Percentiles rank a stretch among this genome's conserved stretches.
phyloP scores from a whole-genome alignment of 1,139 yeast genomes.

The Protomyces gravidus region DNA sequence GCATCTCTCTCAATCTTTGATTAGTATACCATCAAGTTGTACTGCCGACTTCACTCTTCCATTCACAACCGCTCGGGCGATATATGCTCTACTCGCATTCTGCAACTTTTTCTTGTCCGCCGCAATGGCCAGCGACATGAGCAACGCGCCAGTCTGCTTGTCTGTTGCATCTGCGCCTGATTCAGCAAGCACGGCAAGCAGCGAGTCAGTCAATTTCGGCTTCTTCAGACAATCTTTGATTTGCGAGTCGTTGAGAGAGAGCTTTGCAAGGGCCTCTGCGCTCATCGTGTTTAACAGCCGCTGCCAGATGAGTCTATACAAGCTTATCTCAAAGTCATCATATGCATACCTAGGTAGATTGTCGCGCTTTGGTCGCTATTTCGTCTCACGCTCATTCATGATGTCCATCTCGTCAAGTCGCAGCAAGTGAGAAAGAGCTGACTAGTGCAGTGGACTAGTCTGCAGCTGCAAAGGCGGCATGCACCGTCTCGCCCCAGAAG shows the following conservation, averaged over 20 bases:
- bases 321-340: too few species aligned
- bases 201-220: conserved; percentile 70
- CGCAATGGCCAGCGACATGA: conserved; percentile 75
- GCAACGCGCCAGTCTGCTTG: conserved; percentile 54
- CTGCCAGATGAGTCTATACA: too few species aligned
- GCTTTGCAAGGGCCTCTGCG: conserved; percentile 29
- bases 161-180: conserved; percentile 42
- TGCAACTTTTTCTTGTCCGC: conserved; percentile 63
- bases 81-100: conserved; percentile 74
- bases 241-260: conserved; percentile 53
- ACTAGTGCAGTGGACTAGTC: too few species aligned
- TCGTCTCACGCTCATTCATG: too few species aligned
- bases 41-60: conserved; percentile 3
- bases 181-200: conserved; percentile 55
- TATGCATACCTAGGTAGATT: too few species aligned
- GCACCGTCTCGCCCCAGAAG: not conserved
- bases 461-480: not conserved
- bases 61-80: conserved; percentile 26
- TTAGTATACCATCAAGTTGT: conserved; percentile 11
- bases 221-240: conserved; percentile 74
- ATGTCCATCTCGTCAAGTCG: too few species aligned
- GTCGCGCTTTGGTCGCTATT: too few species aligned
- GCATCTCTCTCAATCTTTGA: not conserved
- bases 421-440: too few species aligned
- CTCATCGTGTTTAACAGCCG: conserved; percentile 9